phyloP scores from a whole-genome alignment of 2,329 filamentous ascomycete species.

The Catunica adiposa region DNA sequence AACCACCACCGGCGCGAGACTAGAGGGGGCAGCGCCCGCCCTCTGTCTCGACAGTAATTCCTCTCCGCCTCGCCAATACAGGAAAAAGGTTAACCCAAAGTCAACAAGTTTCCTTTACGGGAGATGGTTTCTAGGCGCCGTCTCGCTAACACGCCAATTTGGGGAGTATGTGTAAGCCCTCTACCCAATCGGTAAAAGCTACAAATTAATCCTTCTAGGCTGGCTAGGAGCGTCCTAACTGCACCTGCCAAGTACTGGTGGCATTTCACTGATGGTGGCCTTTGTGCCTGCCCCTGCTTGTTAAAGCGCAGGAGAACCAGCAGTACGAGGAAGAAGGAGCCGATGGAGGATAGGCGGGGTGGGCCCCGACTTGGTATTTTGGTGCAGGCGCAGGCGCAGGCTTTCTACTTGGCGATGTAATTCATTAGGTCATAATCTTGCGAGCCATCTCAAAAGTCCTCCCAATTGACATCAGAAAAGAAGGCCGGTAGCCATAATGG shows the following conservation, averaged over 20 bases:
- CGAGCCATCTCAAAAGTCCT: too few relatives aligned
- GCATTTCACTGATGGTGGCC: neutral
- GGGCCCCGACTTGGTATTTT: neutral
- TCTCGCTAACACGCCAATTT: neutral
- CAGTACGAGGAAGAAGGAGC: conserved; percentile 10
- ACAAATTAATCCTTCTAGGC: neutral
- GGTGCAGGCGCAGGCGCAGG: neutral
- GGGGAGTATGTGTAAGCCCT: neutral
- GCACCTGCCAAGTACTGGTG: too few relatives aligned
- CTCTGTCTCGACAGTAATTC: neutral
- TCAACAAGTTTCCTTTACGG: neutral
- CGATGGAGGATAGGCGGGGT: conserved; percentile 4
- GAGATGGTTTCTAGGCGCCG: neutral
- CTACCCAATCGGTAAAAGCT: neutral
- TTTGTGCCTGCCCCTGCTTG: neutral
- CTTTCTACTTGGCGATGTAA: neutral
- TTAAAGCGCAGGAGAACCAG: neutral
- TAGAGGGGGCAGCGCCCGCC: neutral
- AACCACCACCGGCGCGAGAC: neutral
- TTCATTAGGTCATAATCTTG: too few relatives aligned
- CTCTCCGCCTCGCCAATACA: neutral
- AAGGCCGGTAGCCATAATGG: too few relatives aligned
- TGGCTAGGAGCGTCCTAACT: too few relatives aligned
- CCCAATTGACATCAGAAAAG: too few relatives aligned
- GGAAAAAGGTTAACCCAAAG: neutral